Percentiles rank a stretch among this genome's conserved stretches.
phyloP scores from a whole-genome alignment of 2,329 filamentous ascomycete species.

The Hirsutella rhossiliensis region DNA sequence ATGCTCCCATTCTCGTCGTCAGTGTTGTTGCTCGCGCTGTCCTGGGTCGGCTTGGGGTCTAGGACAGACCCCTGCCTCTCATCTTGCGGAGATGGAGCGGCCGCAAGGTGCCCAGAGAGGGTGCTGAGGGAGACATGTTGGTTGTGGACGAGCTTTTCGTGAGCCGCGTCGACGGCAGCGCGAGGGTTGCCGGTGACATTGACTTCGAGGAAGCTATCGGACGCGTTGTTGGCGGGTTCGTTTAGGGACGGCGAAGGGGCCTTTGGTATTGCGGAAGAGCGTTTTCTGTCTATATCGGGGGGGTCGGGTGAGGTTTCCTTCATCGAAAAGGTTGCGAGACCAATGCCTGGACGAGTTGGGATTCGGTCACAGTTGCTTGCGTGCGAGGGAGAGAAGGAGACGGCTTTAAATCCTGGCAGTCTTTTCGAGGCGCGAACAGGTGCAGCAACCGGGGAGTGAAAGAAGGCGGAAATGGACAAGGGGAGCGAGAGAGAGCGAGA shows the following conservation, averaged over 20 bases:
- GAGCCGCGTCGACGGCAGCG: slow-evolving; percentile 2
- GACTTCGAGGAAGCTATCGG: not conserved
- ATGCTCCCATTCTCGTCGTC: slow-evolving; percentile 13
- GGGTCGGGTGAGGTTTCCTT: slow-evolving; percentile 44
- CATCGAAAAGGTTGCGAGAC: slow-evolving; percentile 38
- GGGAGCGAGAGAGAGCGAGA: not conserved
- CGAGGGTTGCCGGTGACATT: not conserved
- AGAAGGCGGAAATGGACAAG: not conserved
- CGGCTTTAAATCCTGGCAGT: no score
- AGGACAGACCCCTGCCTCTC: slow-evolving; percentile 46
- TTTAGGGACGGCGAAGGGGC: slow-evolving; percentile 3
- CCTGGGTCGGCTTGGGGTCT: slow-evolving; percentile 17
- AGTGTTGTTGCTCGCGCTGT: slow-evolving; percentile 6
- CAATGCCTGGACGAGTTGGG: not conserved
- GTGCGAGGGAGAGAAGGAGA: no score
- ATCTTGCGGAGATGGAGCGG: slow-evolving; percentile 35
- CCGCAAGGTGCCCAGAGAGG: slow-evolving; percentile 14
- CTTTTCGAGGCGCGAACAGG: no score
- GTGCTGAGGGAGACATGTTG: slow-evolving; percentile 2
- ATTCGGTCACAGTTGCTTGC: no score
- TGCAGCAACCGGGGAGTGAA: no score
- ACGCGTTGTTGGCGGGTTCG: not conserved
- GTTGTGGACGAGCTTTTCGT: slow-evolving; percentile 6
- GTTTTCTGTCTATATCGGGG: slow-evolving; percentile 43
- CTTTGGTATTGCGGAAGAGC: slow-evolving; percentile 41